Evolutionary conservation across 306 rosid species (phyloP).

Genomic region (Fragaria iinumae): DNA sequence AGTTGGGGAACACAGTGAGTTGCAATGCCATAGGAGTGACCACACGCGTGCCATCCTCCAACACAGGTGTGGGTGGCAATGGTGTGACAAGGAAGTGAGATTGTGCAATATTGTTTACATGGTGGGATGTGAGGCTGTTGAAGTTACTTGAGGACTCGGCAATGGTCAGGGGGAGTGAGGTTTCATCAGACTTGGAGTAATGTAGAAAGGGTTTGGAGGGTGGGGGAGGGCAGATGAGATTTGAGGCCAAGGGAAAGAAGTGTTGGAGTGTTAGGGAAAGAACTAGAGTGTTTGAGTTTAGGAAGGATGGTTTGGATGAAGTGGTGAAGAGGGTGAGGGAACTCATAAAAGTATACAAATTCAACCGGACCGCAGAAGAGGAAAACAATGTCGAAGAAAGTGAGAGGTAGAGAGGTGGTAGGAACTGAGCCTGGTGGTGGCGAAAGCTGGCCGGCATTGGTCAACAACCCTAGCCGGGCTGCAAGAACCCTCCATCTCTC

Average conservation of each 20-base stretch:
- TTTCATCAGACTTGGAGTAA: neutral
- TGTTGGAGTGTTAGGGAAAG: neutral
- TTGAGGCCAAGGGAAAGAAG: neutral
- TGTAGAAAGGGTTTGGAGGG: neutral
- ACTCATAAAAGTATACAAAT: neutral
- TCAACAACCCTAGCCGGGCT: neutral
- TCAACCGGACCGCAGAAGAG: neutral
- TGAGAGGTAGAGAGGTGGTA: neutral
- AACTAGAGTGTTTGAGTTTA: neutral
- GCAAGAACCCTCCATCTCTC: neutral
- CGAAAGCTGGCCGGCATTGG: neutral
- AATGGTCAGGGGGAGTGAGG: neutral
- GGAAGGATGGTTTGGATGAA: neutral
- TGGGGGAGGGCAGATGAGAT: neutral
- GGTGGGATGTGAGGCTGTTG: slow-evolving; percentile 3
- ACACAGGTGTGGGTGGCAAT: neutral
- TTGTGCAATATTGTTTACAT: neutral
- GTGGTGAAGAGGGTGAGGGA: neutral
- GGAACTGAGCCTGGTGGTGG: neutral
- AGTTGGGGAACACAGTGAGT: neutral
- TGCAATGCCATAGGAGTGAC: neutral
- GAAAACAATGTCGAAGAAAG: neutral
- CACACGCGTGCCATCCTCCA: neutral
- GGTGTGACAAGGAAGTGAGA: neutral
- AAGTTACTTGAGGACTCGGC: neutral